Percentiles rank a stretch among this genome's conserved stretches.
Evolutionary conservation across 2,329 filamentous ascomycete genomes (phyloP).

Genomic region (Cordyceps fumosorosea): DNA sequence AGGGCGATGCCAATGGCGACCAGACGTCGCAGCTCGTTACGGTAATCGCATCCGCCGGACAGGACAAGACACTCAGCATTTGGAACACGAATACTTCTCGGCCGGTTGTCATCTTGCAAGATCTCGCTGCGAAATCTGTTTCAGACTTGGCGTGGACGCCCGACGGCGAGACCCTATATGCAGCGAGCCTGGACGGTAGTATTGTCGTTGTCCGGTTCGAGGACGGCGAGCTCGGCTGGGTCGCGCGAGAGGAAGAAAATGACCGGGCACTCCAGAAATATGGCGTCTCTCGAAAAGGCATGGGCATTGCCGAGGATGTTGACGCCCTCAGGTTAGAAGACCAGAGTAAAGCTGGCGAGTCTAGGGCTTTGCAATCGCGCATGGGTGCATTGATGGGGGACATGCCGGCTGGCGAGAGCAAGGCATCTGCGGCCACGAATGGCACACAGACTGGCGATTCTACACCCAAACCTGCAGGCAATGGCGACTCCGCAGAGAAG

Average conservation of each 20-base stretch:
- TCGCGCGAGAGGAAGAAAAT: slow-evolving; percentile 79
- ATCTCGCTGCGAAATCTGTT: slow-evolving; percentile 83
- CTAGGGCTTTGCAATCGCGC: slow-evolving; percentile 81
- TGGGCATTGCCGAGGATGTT: slow-evolving; percentile 87
- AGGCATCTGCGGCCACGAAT: slow-evolving; percentile 38
- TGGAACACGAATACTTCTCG: slow-evolving; percentile 97
- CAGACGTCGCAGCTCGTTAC: slow-evolving; percentile 58
- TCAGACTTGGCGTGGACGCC: slow-evolving; percentile 93
- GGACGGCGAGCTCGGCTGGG: slow-evolving; percentile 81
- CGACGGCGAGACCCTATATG: slow-evolving; percentile 79
- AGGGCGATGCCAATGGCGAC: slow-evolving; percentile 41
- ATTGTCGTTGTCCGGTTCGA: slow-evolving; percentile 80
- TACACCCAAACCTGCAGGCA: slow-evolving; percentile 32
- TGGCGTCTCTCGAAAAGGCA: slow-evolving; percentile 77
- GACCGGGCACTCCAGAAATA: slow-evolving; percentile 91
- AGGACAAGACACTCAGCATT: slow-evolving; percentile 91
- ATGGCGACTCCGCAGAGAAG: slow-evolving; percentile 31
- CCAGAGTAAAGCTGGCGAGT: slow-evolving; percentile 83
- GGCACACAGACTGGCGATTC: slow-evolving; percentile 38
- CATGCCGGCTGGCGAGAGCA: slow-evolving; percentile 49
- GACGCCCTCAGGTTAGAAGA: slow-evolving; percentile 84
- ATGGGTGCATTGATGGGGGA: slow-evolving; percentile 99
- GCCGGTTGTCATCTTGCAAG: slow-evolving; percentile 83
- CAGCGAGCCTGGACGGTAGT: slow-evolving; percentile 82
- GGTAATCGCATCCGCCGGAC: slow-evolving; percentile 92